Percentiles rank a stretch among this genome's conserved stretches.
phyloP scores from a whole-genome alignment of 164 flowering plant genomes.

The Stephania cephalantha region DNA sequence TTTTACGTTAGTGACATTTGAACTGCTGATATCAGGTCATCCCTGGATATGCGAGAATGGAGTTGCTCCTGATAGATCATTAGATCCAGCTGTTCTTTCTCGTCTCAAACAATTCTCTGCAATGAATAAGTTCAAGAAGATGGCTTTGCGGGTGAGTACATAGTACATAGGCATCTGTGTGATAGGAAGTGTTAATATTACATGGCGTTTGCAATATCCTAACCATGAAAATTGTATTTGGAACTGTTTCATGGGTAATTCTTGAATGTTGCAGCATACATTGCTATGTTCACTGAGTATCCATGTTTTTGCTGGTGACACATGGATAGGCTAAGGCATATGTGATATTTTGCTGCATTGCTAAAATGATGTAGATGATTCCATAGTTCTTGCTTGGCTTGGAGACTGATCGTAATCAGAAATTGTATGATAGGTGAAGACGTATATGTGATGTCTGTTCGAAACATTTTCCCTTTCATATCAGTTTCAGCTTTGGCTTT shows the following conservation, averaged over 20 bases:
- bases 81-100: conserved; percentile 91
- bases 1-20: not conserved
- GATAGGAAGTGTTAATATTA: not conserved
- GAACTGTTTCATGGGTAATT: not conserved
- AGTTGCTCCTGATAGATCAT: conserved; percentile 89
- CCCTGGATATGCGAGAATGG: conserved; percentile 99
- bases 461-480: not conserved
- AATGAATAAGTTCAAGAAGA: conserved; percentile 94
- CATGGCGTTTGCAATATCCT: not conserved
- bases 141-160: conserved; percentile 85
- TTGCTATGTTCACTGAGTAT: not conserved
- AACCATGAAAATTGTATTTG: not conserved
- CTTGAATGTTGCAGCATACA: not conserved
- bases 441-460: not conserved
- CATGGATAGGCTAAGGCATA: no score
- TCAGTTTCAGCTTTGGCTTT: not conserved
- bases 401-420: not conserved
- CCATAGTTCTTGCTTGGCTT: not conserved
- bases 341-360: not conserved
- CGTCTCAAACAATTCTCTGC: conserved; percentile 96
- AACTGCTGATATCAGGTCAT: conserved; percentile 50
- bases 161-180: not conserved
- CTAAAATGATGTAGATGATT: not conserved
- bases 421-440: not conserved
- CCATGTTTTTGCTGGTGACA: not conserved